These are phyloP conservation scores for Teratosphaeria destructans DNA, from an alignment of 2,329 filamentous ascomycete species.

Conservation along the genomic window DNA sequence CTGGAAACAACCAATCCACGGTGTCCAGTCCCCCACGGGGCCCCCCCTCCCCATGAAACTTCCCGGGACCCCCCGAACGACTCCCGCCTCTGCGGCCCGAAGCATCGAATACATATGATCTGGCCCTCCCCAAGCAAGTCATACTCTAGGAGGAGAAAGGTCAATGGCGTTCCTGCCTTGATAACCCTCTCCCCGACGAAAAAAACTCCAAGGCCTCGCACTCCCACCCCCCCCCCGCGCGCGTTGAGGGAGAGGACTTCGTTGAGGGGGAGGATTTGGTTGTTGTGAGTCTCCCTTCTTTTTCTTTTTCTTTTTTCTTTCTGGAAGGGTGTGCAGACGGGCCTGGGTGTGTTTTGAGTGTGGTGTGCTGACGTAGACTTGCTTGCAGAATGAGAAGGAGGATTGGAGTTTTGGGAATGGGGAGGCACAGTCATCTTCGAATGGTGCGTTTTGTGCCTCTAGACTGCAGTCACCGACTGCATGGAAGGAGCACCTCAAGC, in stretches of 20 bases:
- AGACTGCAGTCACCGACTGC: neutral
- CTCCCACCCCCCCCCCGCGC: neutral
- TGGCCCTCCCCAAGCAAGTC: no score
- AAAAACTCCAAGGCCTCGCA: neutral
- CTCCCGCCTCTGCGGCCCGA: no score
- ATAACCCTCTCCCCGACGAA: neutral
- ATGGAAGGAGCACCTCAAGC: neutral
- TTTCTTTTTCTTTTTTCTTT: no score
- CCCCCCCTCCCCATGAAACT: no score
- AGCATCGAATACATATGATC: no score
- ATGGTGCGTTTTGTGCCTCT: neutral
- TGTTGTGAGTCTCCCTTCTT: slow-evolving; percentile 3
- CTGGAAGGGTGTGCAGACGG: no score
- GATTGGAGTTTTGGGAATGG: slow-evolving; percentile 26
- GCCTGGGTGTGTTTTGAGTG: neutral
- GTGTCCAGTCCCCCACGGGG: no score
- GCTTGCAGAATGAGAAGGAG: slow-evolving; percentile 17
- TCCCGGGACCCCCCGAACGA: no score
- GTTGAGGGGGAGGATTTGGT: slow-evolving; percentile 20
- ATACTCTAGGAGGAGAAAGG: no score
- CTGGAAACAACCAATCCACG: no score
- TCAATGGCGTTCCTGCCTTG: neutral
- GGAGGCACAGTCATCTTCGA: slow-evolving; percentile 15
- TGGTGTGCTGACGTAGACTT: slow-evolving; percentile 3
- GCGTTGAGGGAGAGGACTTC: slow-evolving; percentile 14